Evolutionary conservation across 2,329 filamentous ascomycete genomes (phyloP).

Genomic region (Hymenoscyphus infarciens): DNA sequence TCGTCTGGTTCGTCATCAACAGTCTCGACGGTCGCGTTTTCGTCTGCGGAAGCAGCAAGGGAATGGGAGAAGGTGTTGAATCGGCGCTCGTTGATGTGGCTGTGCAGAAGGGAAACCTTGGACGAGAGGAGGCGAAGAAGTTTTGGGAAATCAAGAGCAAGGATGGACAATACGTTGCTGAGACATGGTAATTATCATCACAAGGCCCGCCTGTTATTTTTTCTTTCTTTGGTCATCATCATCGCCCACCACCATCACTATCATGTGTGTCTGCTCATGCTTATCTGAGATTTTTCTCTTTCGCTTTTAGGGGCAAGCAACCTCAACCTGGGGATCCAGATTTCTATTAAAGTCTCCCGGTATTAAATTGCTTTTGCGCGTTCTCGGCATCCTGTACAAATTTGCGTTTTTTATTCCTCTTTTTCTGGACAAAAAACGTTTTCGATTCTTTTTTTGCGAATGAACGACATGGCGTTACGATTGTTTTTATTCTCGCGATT

Average conservation of each 20-base stretch:
- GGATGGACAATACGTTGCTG: constrained; percentile 92
- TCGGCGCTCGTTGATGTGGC: constrained; percentile 82
- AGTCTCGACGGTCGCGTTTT: constrained; percentile 93
- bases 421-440: no score
- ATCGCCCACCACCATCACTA: no score
- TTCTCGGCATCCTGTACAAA: not conserved
- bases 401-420: not conserved
- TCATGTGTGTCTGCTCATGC: not conserved
- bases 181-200: constrained; percentile 52
- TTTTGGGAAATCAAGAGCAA: constrained; percentile 94
- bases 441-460: no score
- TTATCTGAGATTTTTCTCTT: not conserved
- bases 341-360: not conserved
- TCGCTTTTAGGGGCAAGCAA: not conserved
- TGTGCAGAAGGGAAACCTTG: constrained; percentile 87
- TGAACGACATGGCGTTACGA: no score
- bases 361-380: not conserved
- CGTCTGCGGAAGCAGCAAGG: constrained; percentile 90
- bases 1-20: constrained; percentile 99
- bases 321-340: not conserved
- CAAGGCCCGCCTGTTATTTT: not conserved
- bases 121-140: constrained; percentile 72
- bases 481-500: no score
- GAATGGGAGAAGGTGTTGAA: constrained; percentile 97
- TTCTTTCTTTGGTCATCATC: not conserved